Evolutionary conservation across 306 rosid species (phyloP), one percentile per base, ranked within the genome.

Genomic region (Cucurbita maxima): DNA sequence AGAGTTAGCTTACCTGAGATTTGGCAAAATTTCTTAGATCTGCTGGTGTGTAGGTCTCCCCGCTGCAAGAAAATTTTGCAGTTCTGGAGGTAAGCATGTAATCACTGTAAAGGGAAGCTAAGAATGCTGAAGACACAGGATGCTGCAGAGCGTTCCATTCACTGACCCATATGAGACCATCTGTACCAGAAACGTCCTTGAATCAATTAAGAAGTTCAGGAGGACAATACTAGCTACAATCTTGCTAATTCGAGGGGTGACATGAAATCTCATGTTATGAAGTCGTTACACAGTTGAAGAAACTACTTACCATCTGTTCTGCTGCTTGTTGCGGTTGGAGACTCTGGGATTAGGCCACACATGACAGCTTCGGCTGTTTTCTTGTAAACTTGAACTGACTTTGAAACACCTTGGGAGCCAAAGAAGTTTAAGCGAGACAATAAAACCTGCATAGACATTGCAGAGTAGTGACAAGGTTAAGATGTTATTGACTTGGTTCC

Each of bases 91-190:
- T 86, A 73, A 86, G 95, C 99, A 95, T 95, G 80, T 91, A 95
- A 79, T 95, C 97, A 73, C 97, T 88, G 82, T 88, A 95, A 81
- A 95, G 44, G 70, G 86, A 78, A 79, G 96, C 97, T 67, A 95
- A 82, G 91, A 95, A 95, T 54, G 99, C 92, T 74, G 99, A 84
- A 81, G 99, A 92, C 72, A 95, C 91, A 9, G 97, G 92, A n/a
- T 95, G 99, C 79, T 91, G 99, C 83, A 95, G 82, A 56, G 97
- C 25, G 59, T 95, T 88, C 99, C 99, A 89, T 41, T 95, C 79
- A 75, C 90, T 88, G 77, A 95, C 89, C 95, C 88, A 91, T 81
- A 95, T 76, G 59, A 95, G 87, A 69, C 96, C 97, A 72, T 44
- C 99, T 95, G 87, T 55, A 76, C 71, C 7, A 52, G 22, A 73